These are phyloP conservation scores for Candida labiduridarum DNA, from an alignment of 1,139 yeast genomes.

Conservation along the genomic window DNA sequence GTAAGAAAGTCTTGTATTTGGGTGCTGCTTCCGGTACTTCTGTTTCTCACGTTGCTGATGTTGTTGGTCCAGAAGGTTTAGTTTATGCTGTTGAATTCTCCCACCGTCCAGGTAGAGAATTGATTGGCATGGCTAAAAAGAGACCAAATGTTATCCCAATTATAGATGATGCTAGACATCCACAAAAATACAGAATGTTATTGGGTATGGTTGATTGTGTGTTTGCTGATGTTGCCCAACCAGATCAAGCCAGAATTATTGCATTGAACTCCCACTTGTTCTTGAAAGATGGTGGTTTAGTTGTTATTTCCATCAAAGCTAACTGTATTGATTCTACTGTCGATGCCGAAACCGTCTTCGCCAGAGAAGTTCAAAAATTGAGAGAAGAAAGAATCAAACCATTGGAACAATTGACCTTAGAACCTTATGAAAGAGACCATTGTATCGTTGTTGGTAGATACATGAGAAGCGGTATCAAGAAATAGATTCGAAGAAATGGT, in stretches of 20 bases:
- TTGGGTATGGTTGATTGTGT: constrained; percentile 98
- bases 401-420: constrained; percentile 95
- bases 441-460: constrained; percentile 98
- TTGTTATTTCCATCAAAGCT: constrained; percentile 96
- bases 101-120: constrained; percentile 99
- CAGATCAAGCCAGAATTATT: constrained; percentile 99
- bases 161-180: constrained; percentile 99
- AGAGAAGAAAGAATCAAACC: constrained; percentile 99
- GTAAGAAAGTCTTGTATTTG: constrained; percentile 93
- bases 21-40: constrained; percentile 99
- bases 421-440: constrained; percentile 99
- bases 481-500: constrained; percentile 22
- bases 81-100: constrained; percentile 99
- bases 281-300: constrained; percentile 98
- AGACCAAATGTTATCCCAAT: constrained; percentile 98
- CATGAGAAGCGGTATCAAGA: constrained; percentile 83
- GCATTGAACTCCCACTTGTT: constrained; percentile 97
- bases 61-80: constrained; percentile 98
- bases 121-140: constrained; percentile 99
- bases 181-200: constrained; percentile 98
- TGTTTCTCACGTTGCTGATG: constrained; percentile 96
- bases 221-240: constrained; percentile 99
- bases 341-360: constrained; percentile 98
- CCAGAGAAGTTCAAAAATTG: constrained; percentile 98
- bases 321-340: constrained; percentile 99